Evolutionary conservation across 2,329 filamentous ascomycete genomes (phyloP).

Genomic region (Penicillium glabrum): DNA sequence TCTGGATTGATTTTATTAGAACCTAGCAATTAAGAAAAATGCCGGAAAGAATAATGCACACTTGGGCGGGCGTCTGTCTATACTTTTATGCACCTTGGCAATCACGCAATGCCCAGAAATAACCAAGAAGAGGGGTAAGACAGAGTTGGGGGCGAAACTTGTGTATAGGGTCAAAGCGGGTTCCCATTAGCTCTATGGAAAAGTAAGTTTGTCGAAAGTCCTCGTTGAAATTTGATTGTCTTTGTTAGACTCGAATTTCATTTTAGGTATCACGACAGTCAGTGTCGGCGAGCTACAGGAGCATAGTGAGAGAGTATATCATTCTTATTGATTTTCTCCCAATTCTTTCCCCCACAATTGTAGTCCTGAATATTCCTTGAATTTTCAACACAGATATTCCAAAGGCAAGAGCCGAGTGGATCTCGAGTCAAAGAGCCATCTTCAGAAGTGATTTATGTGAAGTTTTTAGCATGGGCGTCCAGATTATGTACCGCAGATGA

Average conservation of each 20-base stretch:
- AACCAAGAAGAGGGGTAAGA: not conserved
- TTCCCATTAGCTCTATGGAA: not conserved
- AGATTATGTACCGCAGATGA: not conserved
- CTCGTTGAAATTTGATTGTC: not conserved
- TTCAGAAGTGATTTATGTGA: not conserved
- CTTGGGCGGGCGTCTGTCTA: not conserved
- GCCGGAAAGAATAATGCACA: not conserved
- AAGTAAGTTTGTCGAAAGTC: not conserved
- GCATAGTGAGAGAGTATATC: too few species aligned
- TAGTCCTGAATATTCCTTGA: too few species aligned
- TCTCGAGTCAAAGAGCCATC: too few species aligned
- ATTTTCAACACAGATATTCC: too few species aligned
- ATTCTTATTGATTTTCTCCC: too few species aligned
- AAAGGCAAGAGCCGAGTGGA: too few species aligned
- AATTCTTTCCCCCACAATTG: too few species aligned
- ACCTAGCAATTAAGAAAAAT: not conserved
- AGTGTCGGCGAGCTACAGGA: too few species aligned
- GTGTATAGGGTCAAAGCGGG: not conserved
- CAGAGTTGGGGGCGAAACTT: not conserved
- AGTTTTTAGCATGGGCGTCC: fast-evolving
- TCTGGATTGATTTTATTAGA: too few species aligned
- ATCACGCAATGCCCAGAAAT: not conserved
- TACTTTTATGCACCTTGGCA: not conserved
- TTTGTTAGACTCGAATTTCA: not conserved
- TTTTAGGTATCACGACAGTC: too few species aligned